These are phyloP conservation scores for Silene noctiflora DNA, from an alignment of 179 eudicot species.

Conservation along the genomic window DNA sequence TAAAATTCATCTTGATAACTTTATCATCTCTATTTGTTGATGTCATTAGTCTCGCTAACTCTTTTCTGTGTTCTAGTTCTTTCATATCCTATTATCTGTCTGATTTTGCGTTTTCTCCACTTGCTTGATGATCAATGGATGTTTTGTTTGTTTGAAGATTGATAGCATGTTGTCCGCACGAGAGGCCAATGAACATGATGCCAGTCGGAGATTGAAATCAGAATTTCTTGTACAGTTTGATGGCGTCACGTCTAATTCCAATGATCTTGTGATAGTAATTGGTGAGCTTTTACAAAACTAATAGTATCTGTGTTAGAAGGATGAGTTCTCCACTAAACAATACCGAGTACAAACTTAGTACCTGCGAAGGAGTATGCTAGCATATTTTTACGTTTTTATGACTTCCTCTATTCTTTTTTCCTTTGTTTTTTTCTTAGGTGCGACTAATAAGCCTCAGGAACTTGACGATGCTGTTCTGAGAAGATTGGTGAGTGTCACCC, in stretches of 20 bases:
- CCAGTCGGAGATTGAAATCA: constrained; percentile 92
- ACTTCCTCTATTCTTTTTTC: constrained; percentile 16
- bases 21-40: constrained; percentile 1
- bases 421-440: constrained; percentile 45
- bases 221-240: constrained; percentile 98
- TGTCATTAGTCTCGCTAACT: neutral
- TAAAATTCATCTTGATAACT: neutral
- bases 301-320: neutral
- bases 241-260: constrained; percentile 85
- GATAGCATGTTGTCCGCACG: constrained; percentile 96
- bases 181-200: constrained; percentile 82
- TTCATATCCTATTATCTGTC: constrained; percentile 2
- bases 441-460: constrained; percentile 96
- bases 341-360: neutral
- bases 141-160: constrained; percentile 43
- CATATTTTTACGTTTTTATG: neutral
- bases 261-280: constrained; percentile 82
- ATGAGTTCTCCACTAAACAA: neutral
- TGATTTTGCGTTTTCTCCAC: neutral
- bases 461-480: constrained; percentile 97
- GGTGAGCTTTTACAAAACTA: constrained; percentile 43
- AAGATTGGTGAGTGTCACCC: constrained; percentile 62
- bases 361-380: neutral
- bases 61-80: neutral
- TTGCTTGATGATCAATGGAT: neutral